phyloP scores from a whole-genome alignment of 1,284 basidiomycete genomes.

The Pisolithus thermaeus region DNA sequence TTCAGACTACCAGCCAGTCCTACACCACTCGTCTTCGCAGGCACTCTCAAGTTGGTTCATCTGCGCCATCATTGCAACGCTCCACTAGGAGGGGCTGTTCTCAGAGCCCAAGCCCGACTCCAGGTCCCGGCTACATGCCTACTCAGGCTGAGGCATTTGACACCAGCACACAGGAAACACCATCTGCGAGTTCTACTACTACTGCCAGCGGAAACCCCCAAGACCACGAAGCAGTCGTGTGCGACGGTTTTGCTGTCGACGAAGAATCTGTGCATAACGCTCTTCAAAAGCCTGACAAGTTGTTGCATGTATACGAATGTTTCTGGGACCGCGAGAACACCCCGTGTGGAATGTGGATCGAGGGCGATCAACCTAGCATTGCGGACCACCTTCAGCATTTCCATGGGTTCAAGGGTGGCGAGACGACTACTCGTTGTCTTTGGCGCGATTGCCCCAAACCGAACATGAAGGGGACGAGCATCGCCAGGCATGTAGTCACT shows the following conservation, averaged over 20 bases:
- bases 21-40: slow-evolving; percentile 14
- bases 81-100: neutral
- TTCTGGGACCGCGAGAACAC: slow-evolving; percentile 22
- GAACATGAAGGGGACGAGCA: slow-evolving; percentile 30
- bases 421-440: slow-evolving; percentile 26
- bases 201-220: neutral
- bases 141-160: neutral
- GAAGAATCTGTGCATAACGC: slow-evolving; percentile 25
- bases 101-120: neutral
- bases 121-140: neutral
- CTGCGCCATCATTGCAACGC: neutral
- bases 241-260: slow-evolving; percentile 24
- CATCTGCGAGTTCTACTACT: neutral
- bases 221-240: slow-evolving; percentile 18
- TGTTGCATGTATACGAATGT: slow-evolving; percentile 28
- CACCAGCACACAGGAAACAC: neutral
- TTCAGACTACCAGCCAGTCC: slow-evolving; percentile 9
- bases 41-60: slow-evolving; percentile 6
- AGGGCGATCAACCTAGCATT: slow-evolving; percentile 28
- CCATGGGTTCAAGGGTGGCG: slow-evolving; percentile 25
- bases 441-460: slow-evolving; percentile 24
- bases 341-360: slow-evolving; percentile 29
- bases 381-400: slow-evolving; percentile 29
- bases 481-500: slow-evolving; percentile 29
- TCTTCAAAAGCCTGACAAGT: slow-evolving; percentile 18